Conservation (phyloP, 139 green algal species). For the Pleodorina starrii region DNA sequence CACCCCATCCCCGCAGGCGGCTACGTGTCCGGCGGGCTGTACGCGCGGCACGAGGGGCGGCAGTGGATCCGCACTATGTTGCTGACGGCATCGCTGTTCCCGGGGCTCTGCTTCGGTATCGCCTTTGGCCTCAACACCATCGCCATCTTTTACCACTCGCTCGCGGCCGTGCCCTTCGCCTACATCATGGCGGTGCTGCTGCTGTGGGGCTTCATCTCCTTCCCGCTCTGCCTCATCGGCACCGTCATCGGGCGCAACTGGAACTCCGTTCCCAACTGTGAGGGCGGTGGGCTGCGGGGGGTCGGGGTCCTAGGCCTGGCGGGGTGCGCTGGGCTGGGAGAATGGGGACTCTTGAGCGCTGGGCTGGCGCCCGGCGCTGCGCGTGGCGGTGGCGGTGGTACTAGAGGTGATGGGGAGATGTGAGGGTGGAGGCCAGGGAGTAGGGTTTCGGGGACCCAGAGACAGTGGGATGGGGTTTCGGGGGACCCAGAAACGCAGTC, state of each 20-base stretch:
- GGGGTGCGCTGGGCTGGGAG: too few relatives aligned
- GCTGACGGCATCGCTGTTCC: slow-evolving; percentile 86
- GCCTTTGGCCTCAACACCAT: slow-evolving; percentile 96
- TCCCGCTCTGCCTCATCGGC: slow-evolving; percentile 92
- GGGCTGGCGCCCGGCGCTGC: too few relatives aligned
- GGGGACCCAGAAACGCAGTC: too few relatives aligned
- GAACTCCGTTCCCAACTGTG: slow-evolving; percentile 74
- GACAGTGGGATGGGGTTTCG: too few relatives aligned
- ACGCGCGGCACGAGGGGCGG: slow-evolving; percentile 90
- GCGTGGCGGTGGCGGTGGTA: too few relatives aligned
- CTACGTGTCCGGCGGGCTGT: slow-evolving; percentile 89
- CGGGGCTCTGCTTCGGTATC: slow-evolving; percentile 83
- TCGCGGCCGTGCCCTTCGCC: slow-evolving; percentile 94
- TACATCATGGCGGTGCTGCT: slow-evolving; percentile 89
- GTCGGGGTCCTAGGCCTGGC: too few relatives aligned
- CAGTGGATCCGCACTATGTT: slow-evolving; percentile 96
- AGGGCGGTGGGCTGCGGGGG: not conserved
- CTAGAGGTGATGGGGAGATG: too few relatives aligned
- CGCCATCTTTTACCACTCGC: slow-evolving; percentile 92
- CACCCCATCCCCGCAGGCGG: slow-evolving; percentile 66
- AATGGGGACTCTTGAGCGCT: too few relatives aligned
- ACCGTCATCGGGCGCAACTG: slow-evolving; percentile 55
- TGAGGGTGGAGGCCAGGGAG: too few relatives aligned
- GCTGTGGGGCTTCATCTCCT: slow-evolving; percentile 95
- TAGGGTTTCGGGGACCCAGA: too few relatives aligned